phyloP scores from a whole-genome alignment of 805 yeast genomes.

The Barnettozyma botsteinii region DNA sequence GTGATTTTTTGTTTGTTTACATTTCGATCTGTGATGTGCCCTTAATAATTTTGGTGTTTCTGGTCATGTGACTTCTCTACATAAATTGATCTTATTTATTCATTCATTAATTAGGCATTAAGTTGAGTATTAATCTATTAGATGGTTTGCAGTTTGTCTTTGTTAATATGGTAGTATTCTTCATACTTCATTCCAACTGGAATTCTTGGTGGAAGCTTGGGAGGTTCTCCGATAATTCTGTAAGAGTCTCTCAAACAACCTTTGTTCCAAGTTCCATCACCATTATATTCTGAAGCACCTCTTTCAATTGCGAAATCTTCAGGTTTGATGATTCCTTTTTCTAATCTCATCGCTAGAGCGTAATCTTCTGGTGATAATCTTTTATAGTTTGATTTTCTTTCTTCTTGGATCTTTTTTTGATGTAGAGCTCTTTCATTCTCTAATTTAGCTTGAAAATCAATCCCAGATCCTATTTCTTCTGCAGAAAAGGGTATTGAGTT shows the following conservation, averaged over 20 bases:
- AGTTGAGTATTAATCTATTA: neutral
- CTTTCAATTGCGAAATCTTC: constrained; percentile 18
- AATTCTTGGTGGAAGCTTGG: constrained; percentile 23
- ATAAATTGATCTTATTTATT: neutral
- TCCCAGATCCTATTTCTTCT: constrained; percentile 13
- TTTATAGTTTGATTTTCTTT: constrained; percentile 4
- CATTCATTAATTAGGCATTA: neutral
- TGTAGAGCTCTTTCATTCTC: constrained; percentile 6
- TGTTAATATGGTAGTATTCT: constrained; percentile 19
- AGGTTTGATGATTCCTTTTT: constrained; percentile 13
- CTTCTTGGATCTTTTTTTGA: constrained; percentile 1
- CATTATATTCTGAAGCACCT: constrained; percentile 23
- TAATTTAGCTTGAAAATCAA: neutral
- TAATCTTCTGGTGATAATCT: constrained; percentile 17
- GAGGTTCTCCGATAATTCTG: constrained; percentile 10
- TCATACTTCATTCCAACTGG: constrained; percentile 23
- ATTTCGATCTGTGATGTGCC: too few species aligned
- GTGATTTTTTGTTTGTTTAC: constrained; percentile 2
- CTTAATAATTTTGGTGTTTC: too few species aligned
- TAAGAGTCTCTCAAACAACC: constrained; percentile 18
- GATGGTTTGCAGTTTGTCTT: constrained; percentile 10
- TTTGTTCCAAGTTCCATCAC: constrained; percentile 23
- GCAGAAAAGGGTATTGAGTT: constrained; percentile 22
- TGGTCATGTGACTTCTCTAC: neutral
- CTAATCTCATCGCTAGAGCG: constrained; percentile 17